Evolutionary conservation across 2,329 filamentous ascomycete species (phyloP).

Genomic region (Cladophialophora chaetospira): DNA sequence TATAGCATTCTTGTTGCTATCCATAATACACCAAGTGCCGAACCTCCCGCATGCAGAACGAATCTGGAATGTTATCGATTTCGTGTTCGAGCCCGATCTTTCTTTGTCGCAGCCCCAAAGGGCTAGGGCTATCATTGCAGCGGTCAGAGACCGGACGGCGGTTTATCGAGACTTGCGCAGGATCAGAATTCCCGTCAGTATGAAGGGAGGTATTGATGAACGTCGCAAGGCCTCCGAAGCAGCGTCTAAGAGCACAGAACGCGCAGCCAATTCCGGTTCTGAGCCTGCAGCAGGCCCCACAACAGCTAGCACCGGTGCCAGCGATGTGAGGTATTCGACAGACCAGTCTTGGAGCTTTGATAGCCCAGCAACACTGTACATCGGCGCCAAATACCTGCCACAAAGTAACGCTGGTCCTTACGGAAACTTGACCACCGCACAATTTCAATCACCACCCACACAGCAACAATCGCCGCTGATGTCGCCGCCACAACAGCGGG

Average conservation of each 20-base stretch:
- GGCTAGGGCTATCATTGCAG: constrained; percentile 60
- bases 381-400: constrained; percentile 4
- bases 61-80: constrained; percentile 72
- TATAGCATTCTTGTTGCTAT: constrained; percentile 66
- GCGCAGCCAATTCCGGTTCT: neutral
- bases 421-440: neutral
- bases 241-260: neutral
- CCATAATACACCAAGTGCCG: constrained; percentile 65
- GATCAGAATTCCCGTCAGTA: constrained; percentile 35
- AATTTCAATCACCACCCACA: neutral
- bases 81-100: constrained; percentile 65
- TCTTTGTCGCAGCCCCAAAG: constrained; percentile 59
- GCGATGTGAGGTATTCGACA: neutral
- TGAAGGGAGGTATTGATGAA: constrained; percentile 21
- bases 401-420: neutral
- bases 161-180: constrained; percentile 37
- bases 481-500: constrained; percentile 3
- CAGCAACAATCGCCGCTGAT: constrained; percentile 9
- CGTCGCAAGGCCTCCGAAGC: neutral
- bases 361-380: constrained; percentile 26
- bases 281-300: neutral
- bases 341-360: constrained; percentile 31
- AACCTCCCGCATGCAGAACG: constrained; percentile 61
- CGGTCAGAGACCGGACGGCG: constrained; percentile 55
- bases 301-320: neutral